A percentile compares a stretch with the other conserved stretches of the same genome.
Conservation (phyloP, 495 filamentous ascomycete genomes). For the Tuber borchii region DNA sequence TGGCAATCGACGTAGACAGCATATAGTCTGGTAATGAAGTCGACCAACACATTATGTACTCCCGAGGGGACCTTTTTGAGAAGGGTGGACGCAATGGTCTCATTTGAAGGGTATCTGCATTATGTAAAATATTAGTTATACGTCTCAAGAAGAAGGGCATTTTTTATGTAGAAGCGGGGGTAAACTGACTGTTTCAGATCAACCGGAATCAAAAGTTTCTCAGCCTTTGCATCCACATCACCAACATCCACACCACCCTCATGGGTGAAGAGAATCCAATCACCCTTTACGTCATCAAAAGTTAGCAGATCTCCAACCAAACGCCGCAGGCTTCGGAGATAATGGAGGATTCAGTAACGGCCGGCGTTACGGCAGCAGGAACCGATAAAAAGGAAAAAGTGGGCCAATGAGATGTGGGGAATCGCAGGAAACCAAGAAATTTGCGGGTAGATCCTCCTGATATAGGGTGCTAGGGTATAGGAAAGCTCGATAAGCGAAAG, state of each 20-base stretch:
- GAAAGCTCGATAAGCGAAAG: slow-evolving; percentile 22
- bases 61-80: slow-evolving; percentile 91
- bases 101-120: slow-evolving; percentile 77
- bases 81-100: slow-evolving; percentile 75
- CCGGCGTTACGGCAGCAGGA: slow-evolving; percentile 4
- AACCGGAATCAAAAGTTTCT: slow-evolving; percentile 96
- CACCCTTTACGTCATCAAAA: slow-evolving; percentile 58
- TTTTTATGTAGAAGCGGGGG: neutral
- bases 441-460: slow-evolving; percentile 11
- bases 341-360: neutral
- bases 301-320: slow-evolving; percentile 15
- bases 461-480: slow-evolving; percentile 22
- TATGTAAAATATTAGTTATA: slow-evolving; percentile 19
- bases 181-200: slow-evolving; percentile 62
- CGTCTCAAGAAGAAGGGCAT: neutral
- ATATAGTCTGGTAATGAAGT: slow-evolving; percentile 87
- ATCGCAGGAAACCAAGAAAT: slow-evolving; percentile 12
- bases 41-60: slow-evolving; percentile 93
- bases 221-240: slow-evolving; percentile 96
- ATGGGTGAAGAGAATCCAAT: slow-evolving; percentile 99
- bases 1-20: slow-evolving; percentile 99
- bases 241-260: slow-evolving; percentile 99
- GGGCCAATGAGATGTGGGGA: slow-evolving; percentile 6
- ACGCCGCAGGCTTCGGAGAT: slow-evolving; percentile 5
- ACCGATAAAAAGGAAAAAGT: slow-evolving; percentile 6